These are phyloP conservation scores for Fusarium circinatum DNA, from an alignment of 2,329 filamentous ascomycete genomes.

Conservation along the genomic window DNA sequence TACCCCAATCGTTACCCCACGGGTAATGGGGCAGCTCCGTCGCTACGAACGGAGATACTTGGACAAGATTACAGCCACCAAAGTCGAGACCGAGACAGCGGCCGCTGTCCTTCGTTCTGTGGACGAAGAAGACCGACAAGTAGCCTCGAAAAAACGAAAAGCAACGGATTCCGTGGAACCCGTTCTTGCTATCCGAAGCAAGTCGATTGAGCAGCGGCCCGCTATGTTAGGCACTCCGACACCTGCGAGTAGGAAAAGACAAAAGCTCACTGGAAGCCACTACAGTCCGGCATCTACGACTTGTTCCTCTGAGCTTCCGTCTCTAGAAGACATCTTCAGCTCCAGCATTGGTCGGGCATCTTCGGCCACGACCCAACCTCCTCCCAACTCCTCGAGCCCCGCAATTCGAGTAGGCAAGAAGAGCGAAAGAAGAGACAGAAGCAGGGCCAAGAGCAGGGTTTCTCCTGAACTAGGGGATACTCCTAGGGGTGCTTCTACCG, in stretches of 20 bases:
- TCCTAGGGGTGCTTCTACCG: fast-evolving
- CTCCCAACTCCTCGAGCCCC: fast-evolving
- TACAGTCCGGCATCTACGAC: not conserved
- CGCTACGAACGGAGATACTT: not conserved
- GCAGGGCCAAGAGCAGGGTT: fast-evolving
- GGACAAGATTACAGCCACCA: fast-evolving
- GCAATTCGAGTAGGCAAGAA: too few relatives aligned
- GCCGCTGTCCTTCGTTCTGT: not conserved
- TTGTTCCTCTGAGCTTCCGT: not conserved
- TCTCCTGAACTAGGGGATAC: fast-evolving
- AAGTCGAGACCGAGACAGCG: not conserved
- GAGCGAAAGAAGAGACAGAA: fast-evolving
- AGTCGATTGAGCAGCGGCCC: fast-evolving
- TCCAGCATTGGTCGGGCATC: not conserved
- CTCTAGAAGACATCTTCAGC: not conserved
- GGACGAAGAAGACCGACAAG: fast-evolving
- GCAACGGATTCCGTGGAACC: fast-evolving
- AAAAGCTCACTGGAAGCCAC: fast-evolving
- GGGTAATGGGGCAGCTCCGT: fast-evolving
- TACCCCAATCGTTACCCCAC: not conserved
- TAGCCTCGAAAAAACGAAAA: fast-evolving
- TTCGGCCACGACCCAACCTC: fast-evolving
- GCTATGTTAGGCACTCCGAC: fast-evolving
- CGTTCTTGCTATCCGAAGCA: not conserved
- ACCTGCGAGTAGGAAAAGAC: fast-evolving